These are phyloP conservation scores for Phycomyces nitens DNA, from an alignment of 192 early-diverging fungal genomes.

Conservation along the genomic window DNA sequence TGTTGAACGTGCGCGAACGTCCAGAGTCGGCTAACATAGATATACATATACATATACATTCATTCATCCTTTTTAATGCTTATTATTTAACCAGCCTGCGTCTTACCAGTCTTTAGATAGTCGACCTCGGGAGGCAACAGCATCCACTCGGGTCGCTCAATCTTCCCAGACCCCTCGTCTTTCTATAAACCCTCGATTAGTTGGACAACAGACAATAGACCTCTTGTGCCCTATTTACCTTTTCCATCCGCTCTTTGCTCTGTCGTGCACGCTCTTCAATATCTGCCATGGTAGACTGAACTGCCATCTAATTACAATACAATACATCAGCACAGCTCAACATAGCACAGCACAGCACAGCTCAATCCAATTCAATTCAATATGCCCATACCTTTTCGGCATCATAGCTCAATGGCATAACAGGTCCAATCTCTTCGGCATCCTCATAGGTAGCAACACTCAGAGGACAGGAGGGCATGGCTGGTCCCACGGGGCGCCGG, in stretches of 20 bases:
- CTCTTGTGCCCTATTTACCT: too few relatives aligned
- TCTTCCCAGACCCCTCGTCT: constrained; percentile 5
- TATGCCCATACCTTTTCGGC: constrained; percentile 6
- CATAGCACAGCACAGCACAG: too few relatives aligned
- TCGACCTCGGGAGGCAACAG: constrained; percentile 31
- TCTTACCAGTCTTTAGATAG: constrained; percentile 28
- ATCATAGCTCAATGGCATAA: constrained; percentile 17
- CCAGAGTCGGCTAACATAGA: constrained; percentile 11
- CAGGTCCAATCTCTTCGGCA: constrained; percentile 25
- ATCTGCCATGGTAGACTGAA: constrained; percentile 24
- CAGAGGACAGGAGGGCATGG: constrained; percentile 20
- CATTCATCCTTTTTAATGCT: too few relatives aligned
- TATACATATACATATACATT: background rate
- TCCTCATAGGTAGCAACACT: constrained; percentile 9
- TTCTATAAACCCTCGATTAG: constrained; percentile 3
- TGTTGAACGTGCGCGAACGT: constrained; percentile 24
- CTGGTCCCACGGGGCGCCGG: constrained; percentile 24
- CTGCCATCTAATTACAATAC: background rate
- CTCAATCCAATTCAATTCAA: too few relatives aligned
- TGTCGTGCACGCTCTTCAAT: constrained; percentile 32
- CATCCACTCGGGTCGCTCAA: constrained; percentile 36
- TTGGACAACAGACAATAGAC: background rate
- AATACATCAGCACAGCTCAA: too few relatives aligned
- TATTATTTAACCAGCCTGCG: too few relatives aligned
- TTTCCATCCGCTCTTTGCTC: constrained; percentile 18